Percentiles rank a stretch among this genome's conserved stretches.
Conservation (phyloP, 177 flowering plant genomes). For the Vitis hybrid region DNA sequence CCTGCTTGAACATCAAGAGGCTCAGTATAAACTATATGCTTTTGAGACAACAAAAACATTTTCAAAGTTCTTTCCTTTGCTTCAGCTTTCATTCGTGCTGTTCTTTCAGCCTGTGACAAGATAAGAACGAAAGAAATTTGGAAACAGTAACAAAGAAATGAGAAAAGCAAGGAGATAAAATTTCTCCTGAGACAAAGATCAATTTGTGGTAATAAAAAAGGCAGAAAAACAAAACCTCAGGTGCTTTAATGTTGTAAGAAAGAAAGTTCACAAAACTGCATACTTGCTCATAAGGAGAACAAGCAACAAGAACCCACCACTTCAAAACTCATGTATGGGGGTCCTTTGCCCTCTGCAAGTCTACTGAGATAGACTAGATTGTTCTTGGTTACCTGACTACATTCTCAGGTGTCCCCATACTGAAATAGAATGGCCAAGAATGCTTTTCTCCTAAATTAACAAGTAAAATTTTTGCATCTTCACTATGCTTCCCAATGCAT, state of each 20-base stretch:
- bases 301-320: slow-evolving; percentile 5
- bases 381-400: neutral
- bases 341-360: neutral
- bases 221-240: neutral
- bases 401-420: neutral
- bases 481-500: neutral
- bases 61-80: slow-evolving; percentile 69
- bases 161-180: neutral
- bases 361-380: neutral
- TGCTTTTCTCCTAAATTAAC: neutral
- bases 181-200: no score
- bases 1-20: slow-evolving; percentile 94
- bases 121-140: slow-evolving; percentile 14
- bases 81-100: slow-evolving; percentile 79
- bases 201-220: neutral
- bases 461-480: neutral
- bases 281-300: neutral
- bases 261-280: neutral
- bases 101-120: slow-evolving; percentile 64
- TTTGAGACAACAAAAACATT: slow-evolving; percentile 80
- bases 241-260: neutral
- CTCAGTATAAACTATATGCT: slow-evolving; percentile 84
- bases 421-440: neutral
- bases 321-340: neutral
- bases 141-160: neutral